Conservation (phyloP, 345 rosid genomes). For the Alliaria petiolata region DNA sequence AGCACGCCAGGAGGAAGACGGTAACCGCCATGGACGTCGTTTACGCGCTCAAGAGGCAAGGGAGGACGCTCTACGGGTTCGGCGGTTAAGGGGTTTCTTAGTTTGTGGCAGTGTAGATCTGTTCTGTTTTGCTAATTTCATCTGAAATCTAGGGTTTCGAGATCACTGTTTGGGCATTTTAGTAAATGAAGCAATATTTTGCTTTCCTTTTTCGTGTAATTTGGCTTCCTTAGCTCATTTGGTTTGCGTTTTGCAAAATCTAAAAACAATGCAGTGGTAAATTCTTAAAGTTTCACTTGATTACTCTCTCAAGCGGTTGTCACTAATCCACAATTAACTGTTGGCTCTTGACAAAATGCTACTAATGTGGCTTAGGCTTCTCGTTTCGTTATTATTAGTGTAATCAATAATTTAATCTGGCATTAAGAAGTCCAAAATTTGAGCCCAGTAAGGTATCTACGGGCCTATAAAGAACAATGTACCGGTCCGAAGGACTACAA, state of each 20-base stretch:
- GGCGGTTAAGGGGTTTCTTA: constrained; percentile 1
- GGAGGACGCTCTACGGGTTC: constrained; percentile 31
- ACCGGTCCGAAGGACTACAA: neutral
- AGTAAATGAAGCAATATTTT: neutral
- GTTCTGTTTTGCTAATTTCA: neutral
- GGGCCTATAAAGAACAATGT: neutral
- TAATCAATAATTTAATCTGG: neutral
- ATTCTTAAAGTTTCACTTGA: neutral
- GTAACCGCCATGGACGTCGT: constrained; percentile 32
- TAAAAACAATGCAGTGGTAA: neutral
- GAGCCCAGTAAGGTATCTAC: neutral
- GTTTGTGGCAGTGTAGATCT: neutral
- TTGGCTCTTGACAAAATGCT: too few relatives aligned
- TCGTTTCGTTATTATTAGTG: neutral
- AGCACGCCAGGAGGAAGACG: constrained; percentile 34
- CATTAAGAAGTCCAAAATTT: neutral
- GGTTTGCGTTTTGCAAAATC: neutral
- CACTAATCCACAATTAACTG: too few relatives aligned
- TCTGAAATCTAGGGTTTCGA: neutral
- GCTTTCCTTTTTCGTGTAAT: neutral
- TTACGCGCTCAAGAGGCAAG: constrained; percentile 28
- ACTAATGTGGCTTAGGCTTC: neutral
- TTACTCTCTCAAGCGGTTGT: too few relatives aligned
- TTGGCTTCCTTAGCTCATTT: neutral
- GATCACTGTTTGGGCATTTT: neutral